Conservation (phyloP, 2,329 filamentous ascomycete genomes). For the Amylocarpus encephaloides region DNA sequence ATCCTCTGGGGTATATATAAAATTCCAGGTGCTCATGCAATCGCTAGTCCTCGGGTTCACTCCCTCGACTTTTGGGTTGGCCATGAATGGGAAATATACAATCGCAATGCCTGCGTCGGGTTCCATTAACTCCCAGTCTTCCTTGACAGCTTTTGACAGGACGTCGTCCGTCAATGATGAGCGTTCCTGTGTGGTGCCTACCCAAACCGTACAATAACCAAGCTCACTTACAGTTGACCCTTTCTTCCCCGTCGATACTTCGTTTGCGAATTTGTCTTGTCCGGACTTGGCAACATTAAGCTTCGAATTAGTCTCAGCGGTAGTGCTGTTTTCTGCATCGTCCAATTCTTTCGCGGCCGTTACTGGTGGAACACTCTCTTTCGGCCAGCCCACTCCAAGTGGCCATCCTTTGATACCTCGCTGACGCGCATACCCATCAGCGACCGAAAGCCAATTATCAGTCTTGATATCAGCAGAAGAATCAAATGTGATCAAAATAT, state of each 20-base stretch:
- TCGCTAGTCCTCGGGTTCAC: slow-evolving; percentile 80
- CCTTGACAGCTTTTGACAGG: slow-evolving; percentile 42
- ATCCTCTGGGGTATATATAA: slow-evolving; percentile 87
- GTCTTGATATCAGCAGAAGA: slow-evolving; percentile 83
- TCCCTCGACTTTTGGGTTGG: slow-evolving; percentile 70
- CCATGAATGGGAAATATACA: slow-evolving; percentile 82
- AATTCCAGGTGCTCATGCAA: slow-evolving; percentile 96
- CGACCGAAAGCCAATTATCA: slow-evolving; percentile 93
- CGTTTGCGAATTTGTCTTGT: slow-evolving; percentile 31
- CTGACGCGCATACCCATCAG: slow-evolving; percentile 86
- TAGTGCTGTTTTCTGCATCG: slow-evolving; percentile 53
- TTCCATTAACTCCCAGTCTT: slow-evolving; percentile 65
- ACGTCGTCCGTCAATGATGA: slow-evolving; percentile 48
- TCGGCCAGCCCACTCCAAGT: slow-evolving; percentile 88
- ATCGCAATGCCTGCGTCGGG: slow-evolving; percentile 81
- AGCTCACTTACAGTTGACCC: slow-evolving; percentile 61
- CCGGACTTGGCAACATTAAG: slow-evolving; percentile 52
- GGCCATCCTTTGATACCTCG: slow-evolving; percentile 93
- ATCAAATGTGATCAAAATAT: slow-evolving; percentile 89
- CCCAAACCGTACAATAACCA: slow-evolving; percentile 92
- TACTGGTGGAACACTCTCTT: slow-evolving; percentile 48
- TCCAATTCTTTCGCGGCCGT: slow-evolving; percentile 61
- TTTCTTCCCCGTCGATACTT: slow-evolving; percentile 31
- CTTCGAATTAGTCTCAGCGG: slow-evolving; percentile 55
- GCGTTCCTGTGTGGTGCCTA: slow-evolving; percentile 75